Evolutionary conservation across 306 rosid species (phyloP).

Genomic region (Trifolium repens): DNA sequence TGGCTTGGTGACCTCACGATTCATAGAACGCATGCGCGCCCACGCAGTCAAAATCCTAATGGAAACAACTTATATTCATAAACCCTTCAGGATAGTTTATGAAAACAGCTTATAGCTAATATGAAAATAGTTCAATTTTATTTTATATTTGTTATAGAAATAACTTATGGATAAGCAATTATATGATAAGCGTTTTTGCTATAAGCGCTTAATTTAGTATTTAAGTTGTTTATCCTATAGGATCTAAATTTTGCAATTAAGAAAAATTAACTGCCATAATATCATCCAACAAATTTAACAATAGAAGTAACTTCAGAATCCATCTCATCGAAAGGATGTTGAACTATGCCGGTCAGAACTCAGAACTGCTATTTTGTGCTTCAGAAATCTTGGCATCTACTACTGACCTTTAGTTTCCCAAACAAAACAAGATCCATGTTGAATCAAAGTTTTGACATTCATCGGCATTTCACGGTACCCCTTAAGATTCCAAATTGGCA

Average conservation of each 20-base stretch:
- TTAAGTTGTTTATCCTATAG: neutral
- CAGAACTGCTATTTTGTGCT: constrained; percentile 32
- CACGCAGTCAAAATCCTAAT: neutral
- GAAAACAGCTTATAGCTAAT: no score
- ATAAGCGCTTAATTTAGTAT: neutral
- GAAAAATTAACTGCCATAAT: neutral
- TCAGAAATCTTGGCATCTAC: constrained; percentile 41
- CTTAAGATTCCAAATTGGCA: neutral
- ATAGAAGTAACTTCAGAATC: constrained; percentile 28
- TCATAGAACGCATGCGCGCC: neutral
- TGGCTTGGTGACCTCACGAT: neutral
- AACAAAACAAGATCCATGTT: constrained; percentile 49
- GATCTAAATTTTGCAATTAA: neutral
- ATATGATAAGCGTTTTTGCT: neutral
- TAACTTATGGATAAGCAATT: neutral
- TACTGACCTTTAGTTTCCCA: constrained; percentile 49
- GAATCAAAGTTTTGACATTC: constrained; percentile 45
- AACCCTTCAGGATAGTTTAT: no score
- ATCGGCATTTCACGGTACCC: constrained; percentile 46
- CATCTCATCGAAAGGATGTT: constrained; percentile 11
- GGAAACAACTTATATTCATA: no score
- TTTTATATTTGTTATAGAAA: neutral
- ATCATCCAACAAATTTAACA: constrained; percentile 14
- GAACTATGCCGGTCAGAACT: constrained; percentile 24
- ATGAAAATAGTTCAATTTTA: no score